Base-by-base conservation (phyloP, 352 stramenopile genomes). In the Phytopythium aichiense region DNA sequence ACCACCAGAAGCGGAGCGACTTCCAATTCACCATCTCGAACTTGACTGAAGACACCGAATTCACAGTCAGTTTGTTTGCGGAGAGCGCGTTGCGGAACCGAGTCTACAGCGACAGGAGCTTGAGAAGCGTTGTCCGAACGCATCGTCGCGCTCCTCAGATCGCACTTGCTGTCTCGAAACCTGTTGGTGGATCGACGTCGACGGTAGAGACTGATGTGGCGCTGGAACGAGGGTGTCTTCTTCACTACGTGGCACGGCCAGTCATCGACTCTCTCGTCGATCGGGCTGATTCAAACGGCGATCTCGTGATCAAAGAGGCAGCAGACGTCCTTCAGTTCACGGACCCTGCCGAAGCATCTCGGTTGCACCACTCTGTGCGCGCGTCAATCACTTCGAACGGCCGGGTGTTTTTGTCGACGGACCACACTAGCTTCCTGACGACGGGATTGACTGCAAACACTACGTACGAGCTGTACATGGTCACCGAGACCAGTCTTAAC, bases 41-140 rank as follows among this genome's bases (percentile, higher is more conserved):
- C 57, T 64, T 94, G n/a, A 80, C 66, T 15, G 68, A 86, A 66
- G 68, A 87, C 60, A 74, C 63, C 0, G n/a, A 51, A 16, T 88
- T 87, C 35, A 40, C 51, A 5, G 57, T 88, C 7, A 67, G 66
- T 43, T 30, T 91, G 30, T 89, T 81, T 33, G 71, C 85, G 11
- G 81, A 87, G 61, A 94, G 79, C 60, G 61, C 55, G 4, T 56
- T 58, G n/a, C 74, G 73, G 35, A 89, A 88, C 42, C 70, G 71
- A 7, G 84, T 94, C 4, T 57, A 77, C 18, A 90, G 82, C 55
- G 37, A 48, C n/a, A 61, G 31, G 22, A 77, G 66, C 2, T 52
- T 43, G 7, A 22, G 58, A 5, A 12, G 49, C 0, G 18, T 23
- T 16, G 77, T 88, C 5, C 64, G 58, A 60, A 94, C 82, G 0